phyloP scores from a whole-genome alignment of 1,139 yeast genomes.

The Saccharomyces hybrid region DNA sequence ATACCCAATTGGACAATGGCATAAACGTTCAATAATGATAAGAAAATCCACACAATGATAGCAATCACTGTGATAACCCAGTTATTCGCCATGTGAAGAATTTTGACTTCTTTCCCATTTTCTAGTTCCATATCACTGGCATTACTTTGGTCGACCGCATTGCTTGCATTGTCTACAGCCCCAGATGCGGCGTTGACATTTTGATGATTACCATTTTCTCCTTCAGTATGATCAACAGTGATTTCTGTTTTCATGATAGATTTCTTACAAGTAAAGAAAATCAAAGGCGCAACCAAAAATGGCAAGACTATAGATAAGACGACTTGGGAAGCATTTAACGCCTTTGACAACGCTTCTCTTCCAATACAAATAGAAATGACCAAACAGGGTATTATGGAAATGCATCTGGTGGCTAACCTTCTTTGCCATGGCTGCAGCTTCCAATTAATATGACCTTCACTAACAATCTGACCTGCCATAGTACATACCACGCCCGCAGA shows the following conservation, averaged over 20 bases:
- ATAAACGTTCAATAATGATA: slow-evolving; percentile 58
- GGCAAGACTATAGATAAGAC: slow-evolving; percentile 67
- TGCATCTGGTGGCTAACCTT: slow-evolving; percentile 59
- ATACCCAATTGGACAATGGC: slow-evolving; percentile 48
- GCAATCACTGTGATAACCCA: slow-evolving; percentile 50
- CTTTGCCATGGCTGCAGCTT: slow-evolving; percentile 69
- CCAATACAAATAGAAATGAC: slow-evolving; percentile 51
- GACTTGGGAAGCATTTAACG: slow-evolving; percentile 71
- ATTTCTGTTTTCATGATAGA: slow-evolving; percentile 52
- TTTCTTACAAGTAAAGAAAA: slow-evolving; percentile 62
- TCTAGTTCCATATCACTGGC: slow-evolving; percentile 4
- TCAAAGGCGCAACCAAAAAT: slow-evolving; percentile 67
- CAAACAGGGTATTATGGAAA: slow-evolving; percentile 69
- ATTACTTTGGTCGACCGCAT: slow-evolving; percentile 4
- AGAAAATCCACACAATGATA: slow-evolving; percentile 53
- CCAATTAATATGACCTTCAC: slow-evolving; percentile 81
- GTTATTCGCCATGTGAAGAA: slow-evolving; percentile 49
- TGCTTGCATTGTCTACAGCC: neutral
- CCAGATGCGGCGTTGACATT: slow-evolving; percentile 2
- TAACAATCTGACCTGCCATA: slow-evolving; percentile 78
- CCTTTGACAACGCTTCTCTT: slow-evolving; percentile 51
- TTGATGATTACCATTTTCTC: neutral
- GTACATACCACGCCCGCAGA: slow-evolving; percentile 85
- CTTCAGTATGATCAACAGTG: slow-evolving; percentile 10
- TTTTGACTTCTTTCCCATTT: slow-evolving; percentile 22